Evolutionary conservation across 2,329 filamentous ascomycete species (phyloP), one percentile per base, ranked within the genome.

Genomic region (Talaromyces marneffei): DNA sequence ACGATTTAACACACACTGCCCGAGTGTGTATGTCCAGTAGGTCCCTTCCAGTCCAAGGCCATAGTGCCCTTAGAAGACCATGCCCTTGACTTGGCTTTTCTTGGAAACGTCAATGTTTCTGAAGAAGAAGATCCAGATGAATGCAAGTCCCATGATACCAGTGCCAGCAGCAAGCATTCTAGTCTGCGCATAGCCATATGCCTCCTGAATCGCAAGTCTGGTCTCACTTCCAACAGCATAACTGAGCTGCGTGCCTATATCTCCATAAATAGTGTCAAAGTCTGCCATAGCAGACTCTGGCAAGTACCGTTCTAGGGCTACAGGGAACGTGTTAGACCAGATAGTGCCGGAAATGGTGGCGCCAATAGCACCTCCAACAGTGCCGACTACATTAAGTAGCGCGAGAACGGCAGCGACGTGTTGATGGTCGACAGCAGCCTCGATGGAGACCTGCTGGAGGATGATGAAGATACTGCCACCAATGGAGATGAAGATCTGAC

Each of bases 401-500:
- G 83, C 81, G 23, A 85, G 72, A 42, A 81, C 75, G 20, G 78
- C 77, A 25, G 83, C 79, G 14, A 85, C 74, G 62, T 83, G 76
- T 57, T 83, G 74, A 61, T 85, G 83, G 50, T 75, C 75, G 0
- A 77, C 76, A 2, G 78, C 80, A 0, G 81, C 77, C 75, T 84
- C 80, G 58, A 78, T 76, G 8, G 80, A 80, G 69, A 85, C 77
- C 67, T 86, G 78, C 50, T 81, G 76, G 61, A 75, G 75, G 53
- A 84, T 79, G 52, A 80, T 75, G 1, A 84, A 72, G 4, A 77
- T 78, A 20, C 81, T 82, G 5, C 80, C 81, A 1, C 77, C 78
- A 37, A 84, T 77, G 0, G 82, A 78, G 57, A 84, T 79, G 68
- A 84, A 79, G 61, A 85, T 78, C 65, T 85, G 80, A 61, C 78